phyloP scores from a whole-genome alignment of 2,329 filamentous ascomycete species.

The Verticillium tricorpus region DNA sequence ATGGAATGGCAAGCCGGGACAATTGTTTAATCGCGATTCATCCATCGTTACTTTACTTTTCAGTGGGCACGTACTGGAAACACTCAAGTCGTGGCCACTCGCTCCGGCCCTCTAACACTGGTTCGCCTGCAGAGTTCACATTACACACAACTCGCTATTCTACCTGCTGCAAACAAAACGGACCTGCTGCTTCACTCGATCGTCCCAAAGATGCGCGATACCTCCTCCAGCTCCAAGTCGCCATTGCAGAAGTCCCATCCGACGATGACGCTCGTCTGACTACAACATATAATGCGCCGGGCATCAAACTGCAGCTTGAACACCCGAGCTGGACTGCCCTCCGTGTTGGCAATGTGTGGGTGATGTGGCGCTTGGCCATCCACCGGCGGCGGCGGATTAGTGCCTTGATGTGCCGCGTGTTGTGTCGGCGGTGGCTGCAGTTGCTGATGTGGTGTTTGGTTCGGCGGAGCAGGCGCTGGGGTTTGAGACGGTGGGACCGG shows the following conservation, averaged over 20 bases:
- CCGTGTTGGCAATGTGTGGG: constrained; percentile 39
- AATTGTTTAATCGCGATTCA: background rate
- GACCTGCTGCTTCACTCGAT: constrained; percentile 31
- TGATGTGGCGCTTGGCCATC: constrained; percentile 28
- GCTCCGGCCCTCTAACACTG: background rate
- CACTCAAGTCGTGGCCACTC: background rate
- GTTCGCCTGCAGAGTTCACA: background rate
- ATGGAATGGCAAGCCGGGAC: background rate
- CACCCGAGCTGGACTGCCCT: constrained; percentile 57
- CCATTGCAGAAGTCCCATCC: constrained; percentile 97
- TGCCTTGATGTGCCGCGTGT: constrained; percentile 5
- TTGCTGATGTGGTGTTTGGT: constrained; percentile 1
- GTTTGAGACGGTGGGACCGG: constrained; percentile 5
- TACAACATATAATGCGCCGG: constrained; percentile 88
- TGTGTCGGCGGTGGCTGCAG: background rate
- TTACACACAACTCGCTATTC: background rate
- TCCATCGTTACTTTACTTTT: background rate
- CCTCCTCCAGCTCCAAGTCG: constrained; percentile 74
- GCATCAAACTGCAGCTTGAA: constrained; percentile 98
- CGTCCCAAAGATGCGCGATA: constrained; percentile 70
- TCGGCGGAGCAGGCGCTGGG: background rate
- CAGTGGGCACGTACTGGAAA: background rate
- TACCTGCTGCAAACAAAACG: background rate
- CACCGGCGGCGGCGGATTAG: constrained; percentile 10
- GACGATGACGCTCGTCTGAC: constrained; percentile 85